Evolutionary conservation across 2,329 filamentous ascomycete species (phyloP).

Genomic region (Neurospora sp.): DNA sequence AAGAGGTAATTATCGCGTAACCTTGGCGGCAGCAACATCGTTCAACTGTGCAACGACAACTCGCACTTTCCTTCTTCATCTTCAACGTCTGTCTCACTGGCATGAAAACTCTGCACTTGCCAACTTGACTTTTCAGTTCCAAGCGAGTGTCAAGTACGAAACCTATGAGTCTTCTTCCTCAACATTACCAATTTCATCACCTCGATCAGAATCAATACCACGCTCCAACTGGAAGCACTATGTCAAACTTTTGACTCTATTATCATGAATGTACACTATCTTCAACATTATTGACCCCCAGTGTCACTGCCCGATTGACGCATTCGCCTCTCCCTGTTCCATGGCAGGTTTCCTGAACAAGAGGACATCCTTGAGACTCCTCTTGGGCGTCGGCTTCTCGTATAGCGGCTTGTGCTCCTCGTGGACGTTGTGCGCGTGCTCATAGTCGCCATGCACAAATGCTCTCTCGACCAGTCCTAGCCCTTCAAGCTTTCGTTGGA

Average conservation of each 20-base stretch:
- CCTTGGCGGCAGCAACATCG: background rate
- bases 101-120: background rate
- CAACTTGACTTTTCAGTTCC: background rate
- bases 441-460: constrained; percentile 36
- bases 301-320: background rate
- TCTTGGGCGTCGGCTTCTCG: constrained; percentile 22
- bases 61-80: background rate
- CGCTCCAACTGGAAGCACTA: background rate
- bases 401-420: constrained; percentile 34
- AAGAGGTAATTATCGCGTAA: background rate
- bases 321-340: constrained; percentile 4
- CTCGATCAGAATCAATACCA: background rate
- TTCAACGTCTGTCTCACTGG: background rate
- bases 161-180: background rate
- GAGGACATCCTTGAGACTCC: constrained; percentile 26
- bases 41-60: background rate
- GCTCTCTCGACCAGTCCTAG: constrained; percentile 31
- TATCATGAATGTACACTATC: background rate
- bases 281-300: background rate
- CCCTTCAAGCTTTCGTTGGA: constrained; percentile 52
- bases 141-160: background rate
- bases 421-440: constrained; percentile 30
- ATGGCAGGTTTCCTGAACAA: constrained; percentile 21
- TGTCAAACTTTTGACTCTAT: background rate
- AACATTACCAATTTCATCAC: background rate